Base-by-base conservation (phyloP, 108 stramenopile genomes). In the Chaetoceros muelleri region DNA sequence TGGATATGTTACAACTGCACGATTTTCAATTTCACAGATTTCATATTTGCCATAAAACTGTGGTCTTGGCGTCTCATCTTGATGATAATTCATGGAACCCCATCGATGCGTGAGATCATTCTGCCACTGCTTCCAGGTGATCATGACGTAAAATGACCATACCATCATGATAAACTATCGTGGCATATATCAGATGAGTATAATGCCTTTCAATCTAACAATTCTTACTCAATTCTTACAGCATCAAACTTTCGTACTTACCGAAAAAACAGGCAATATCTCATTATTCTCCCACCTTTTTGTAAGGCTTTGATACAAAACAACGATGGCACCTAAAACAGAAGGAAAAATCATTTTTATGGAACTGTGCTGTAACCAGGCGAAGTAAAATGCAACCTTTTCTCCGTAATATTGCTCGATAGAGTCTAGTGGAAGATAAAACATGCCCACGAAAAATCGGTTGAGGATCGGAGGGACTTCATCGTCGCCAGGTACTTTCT, bases 361-460 rank as follows among this genome's bases (percentile, higher is more conserved):
- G 23, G 95, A 91, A 65, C 80, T 84, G 66, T 94, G 96, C 52
- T 95, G 89, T 40, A 97, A 58, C 92, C 94, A 99, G 18, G 96
- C 98, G 67, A 99, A 99, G 75, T 99, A 99, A 69, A 96, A 96
- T 3, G 96, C 94, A 23, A 97, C 74, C 55, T 87, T 84, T 63
- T 99, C 98, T 27, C 98, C 98, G 58, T 94, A 96, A 63, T 99
- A 99, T 58, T 94, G 80, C 29, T 96, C 95, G 58, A 99, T 88
- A 2, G 80, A 63, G 64, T 95, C 94, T 29, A 98, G 65, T 2
- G 97, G 97, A 60, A 93, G 94, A 49, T 81, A 76, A 53, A 89
- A 89, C 30, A 73, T 66, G 24, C 85, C 92, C 29, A 82, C 51
- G 27, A 90, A 78, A 28, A 94, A 67, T 16, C 92, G 85, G 48